Evolutionary conservation across 495 filamentous ascomycete species (phyloP).

Genomic region (Xylaria acuta): DNA sequence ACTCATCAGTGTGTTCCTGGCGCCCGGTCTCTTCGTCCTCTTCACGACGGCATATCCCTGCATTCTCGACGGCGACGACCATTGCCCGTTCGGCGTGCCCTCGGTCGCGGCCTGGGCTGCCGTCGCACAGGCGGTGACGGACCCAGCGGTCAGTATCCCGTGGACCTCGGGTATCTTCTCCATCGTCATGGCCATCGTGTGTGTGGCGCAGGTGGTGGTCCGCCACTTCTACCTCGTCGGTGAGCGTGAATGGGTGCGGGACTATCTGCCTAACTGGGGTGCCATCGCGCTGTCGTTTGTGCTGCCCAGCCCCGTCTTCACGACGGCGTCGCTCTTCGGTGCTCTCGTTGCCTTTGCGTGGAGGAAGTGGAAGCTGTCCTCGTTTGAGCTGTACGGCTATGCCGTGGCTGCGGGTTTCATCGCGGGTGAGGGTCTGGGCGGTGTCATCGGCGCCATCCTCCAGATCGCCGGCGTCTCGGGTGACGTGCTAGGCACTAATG

Average conservation of each 20-base stretch:
- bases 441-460: slow-evolving; percentile 64
- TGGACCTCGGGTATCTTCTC: slow-evolving; percentile 61
- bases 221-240: slow-evolving; percentile 65
- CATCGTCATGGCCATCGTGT: slow-evolving; percentile 60
- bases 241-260: slow-evolving; percentile 59
- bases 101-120: slow-evolving; percentile 72
- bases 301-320: slow-evolving; percentile 61
- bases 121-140: slow-evolving; percentile 68
- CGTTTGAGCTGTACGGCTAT: slow-evolving; percentile 69
- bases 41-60: slow-evolving; percentile 72
- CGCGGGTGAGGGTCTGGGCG: slow-evolving; percentile 71
- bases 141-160: slow-evolving; percentile 64
- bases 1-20: slow-evolving; percentile 66
- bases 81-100: slow-evolving; percentile 63
- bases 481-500: slow-evolving; percentile 49
- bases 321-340: slow-evolving; percentile 64
- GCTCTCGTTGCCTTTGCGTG: slow-evolving; percentile 63
- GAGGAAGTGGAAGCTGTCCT: slow-evolving; percentile 60
- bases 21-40: slow-evolving; percentile 67
- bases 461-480: slow-evolving; percentile 61
- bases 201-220: slow-evolving; percentile 58
- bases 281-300: slow-evolving; percentile 69
- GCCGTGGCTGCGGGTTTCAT: slow-evolving; percentile 71
- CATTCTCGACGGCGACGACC: slow-evolving; percentile 54
- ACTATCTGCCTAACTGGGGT: slow-evolving; percentile 72